Evolutionary conservation across 345 rosid species (phyloP), one percentile per base, ranked within the genome.

Genomic region (Bretschneidera sinensis): DNA sequence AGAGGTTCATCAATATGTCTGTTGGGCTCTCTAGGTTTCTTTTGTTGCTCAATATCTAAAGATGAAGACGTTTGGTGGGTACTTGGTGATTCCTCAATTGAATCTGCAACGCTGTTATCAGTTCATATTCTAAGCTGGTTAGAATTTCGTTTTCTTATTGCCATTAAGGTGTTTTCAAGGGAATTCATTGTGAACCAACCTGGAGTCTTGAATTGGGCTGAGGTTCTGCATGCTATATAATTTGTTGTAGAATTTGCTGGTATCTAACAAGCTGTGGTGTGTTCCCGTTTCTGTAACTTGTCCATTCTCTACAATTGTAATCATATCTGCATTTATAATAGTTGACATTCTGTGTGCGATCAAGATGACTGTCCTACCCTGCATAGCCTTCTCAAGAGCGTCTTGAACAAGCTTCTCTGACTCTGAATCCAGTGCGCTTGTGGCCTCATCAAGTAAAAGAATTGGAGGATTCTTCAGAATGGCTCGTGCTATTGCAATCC

Each of bases 401-500:
- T 80, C 83, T 68, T 82, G 85, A 58, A 85, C 85, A 60, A 78
- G 66, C 66, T 69, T 82, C 64, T 85, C 84, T 0, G 85, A 85
- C 64, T 82, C 81, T 5, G 85, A 71, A 65, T 85, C 84, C 51
- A 82, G 85, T 15, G 92, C 92, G 54, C 92, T 85, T 9, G 92
- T 85, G 31, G 88, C 88, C 74, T 85, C 92, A 51, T 85, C 88
- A 31, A 83, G 85, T 66, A 85, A 64, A 47, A 85, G 83, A 23
- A 85, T 79, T 17, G 86, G 83, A 62, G 92, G 86, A 47, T 83
- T 64, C 76, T 85, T 85, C 22, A 85, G 70, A 66, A 83, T 64
- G 16, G 92, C 86, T 70, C 86, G 74, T 55, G 88, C 86, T 62
- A 83, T 83, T 0, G 92, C 85, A 56, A 86, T 76, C 60, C 88